Base-by-base conservation (phyloP, 108 stramenopile genomes). In the Nannochloropsis oceanica region DNA sequence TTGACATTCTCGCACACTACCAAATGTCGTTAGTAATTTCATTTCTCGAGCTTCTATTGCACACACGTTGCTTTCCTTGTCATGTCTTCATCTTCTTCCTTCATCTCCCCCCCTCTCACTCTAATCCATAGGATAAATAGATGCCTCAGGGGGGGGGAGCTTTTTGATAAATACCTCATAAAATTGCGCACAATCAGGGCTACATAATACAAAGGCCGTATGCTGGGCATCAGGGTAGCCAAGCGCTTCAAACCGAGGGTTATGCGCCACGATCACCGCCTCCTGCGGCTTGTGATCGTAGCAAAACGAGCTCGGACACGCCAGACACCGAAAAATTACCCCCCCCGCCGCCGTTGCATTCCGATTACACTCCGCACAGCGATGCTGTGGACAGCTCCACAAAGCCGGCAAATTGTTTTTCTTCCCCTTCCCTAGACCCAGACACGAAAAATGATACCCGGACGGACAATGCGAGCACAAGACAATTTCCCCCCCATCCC, bases 331-430 rank as follows among this genome's bases (percentile, higher is more conserved):
- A 25, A 81, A 81, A 25, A 81, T 25, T 13, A 81, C 26, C 13
- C 80, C 80, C 80, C 80, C 80, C 0, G 80, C 80, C 26, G 25
- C 26, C 26, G 80, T 25, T 22, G 80, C 80, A 25, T 27, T 27
- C 80, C 80, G 80, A 25, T 84, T 20, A 43, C 85, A 86, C 27
- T 34, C 20, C 42, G 8, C n/a, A 34, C 85, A 86, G 25, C 25
- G 42, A 26, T 86, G 85, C 27, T 86, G 85, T 20, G 85, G 85
- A 42, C 85, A 86, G 25, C 22, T n/a, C 59, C 46, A 86, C 14
- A 22, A 3, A 42, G 79, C 80, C 26, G 86, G 86, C 14, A 43
- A 20, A 10, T 84, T 22, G 11, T 84, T 79, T 14, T 42, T 27
- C 43, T 34, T 34, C 1, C 42, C 43, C 43, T 34, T 34, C 14